Conservation (phyloP, 306 rosid genomes). For the Dryas alaskensis region DNA sequence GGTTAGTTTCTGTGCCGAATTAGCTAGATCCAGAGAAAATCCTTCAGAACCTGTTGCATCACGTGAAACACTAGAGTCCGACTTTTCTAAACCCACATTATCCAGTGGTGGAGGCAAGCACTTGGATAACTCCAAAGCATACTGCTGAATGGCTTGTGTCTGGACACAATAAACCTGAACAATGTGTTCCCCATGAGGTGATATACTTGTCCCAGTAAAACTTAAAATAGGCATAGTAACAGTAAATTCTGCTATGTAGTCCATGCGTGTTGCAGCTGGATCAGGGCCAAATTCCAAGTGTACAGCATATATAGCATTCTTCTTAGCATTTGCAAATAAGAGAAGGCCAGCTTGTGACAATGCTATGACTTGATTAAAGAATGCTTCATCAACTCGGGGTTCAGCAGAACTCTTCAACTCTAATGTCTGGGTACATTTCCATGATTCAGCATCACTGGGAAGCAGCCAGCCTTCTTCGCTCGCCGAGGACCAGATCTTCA, state of each 20-base stretch:
- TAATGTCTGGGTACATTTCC: constrained; percentile 90
- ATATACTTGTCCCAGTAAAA: constrained; percentile 86
- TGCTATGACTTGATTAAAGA: constrained; percentile 92
- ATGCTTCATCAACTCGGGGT: constrained; percentile 70
- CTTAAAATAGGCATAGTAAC: constrained; percentile 97
- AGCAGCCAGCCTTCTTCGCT: constrained; percentile 95
- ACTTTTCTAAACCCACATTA: constrained; percentile 60
- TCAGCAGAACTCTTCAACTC: constrained; percentile 86
- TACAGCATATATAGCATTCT: constrained; percentile 94
- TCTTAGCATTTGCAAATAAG: constrained; percentile 96
- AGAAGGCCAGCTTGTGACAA: constrained; percentile 93
- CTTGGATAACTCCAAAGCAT: constrained; percentile 92
- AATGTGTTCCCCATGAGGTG: constrained; percentile 72
- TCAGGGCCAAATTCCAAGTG: constrained; percentile 84
- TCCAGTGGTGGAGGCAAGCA: constrained; percentile 91
- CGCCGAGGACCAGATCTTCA: constrained; percentile 85
- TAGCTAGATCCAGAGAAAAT: constrained; percentile 39
- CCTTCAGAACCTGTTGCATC: constrained; percentile 63
- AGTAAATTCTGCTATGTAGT: constrained; percentile 89
- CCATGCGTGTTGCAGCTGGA: constrained; percentile 81
- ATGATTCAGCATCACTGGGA: constrained; percentile 76
- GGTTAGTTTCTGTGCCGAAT: constrained; percentile 55
- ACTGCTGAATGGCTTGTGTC: constrained; percentile 97
- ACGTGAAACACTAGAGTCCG: constrained; percentile 61
- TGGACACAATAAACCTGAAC: constrained; percentile 98